Percentiles rank a stretch among this genome's conserved stretches.
Evolutionary conservation across 768 basidiomycete genomes (phyloP).

Genomic region (Phanerochaete sordida): DNA sequence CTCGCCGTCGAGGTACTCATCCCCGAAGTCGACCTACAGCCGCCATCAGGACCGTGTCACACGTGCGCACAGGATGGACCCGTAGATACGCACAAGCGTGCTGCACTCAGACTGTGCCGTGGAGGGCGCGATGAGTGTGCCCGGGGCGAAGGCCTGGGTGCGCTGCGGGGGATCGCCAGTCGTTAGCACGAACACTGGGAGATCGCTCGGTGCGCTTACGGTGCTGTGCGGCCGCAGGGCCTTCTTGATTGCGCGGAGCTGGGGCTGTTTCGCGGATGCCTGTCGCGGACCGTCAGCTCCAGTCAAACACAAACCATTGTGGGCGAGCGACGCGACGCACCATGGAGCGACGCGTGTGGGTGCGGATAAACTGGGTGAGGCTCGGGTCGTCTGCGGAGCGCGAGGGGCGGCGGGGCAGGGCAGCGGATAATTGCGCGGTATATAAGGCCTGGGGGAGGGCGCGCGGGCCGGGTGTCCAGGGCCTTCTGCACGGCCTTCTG

Average conservation of each 20-base stretch:
- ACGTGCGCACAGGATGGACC: background rate
- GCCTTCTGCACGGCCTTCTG: too few relatives aligned
- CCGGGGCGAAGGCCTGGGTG: slow-evolving; percentile 6
- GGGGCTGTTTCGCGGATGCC: slow-evolving; percentile 17
- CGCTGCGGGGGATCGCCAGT: slow-evolving; percentile 9
- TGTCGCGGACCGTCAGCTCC: background rate
- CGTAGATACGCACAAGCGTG: slow-evolving; percentile 26
- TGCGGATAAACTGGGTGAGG: slow-evolving; percentile 23
- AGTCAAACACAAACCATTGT: too few relatives aligned
- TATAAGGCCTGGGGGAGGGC: slow-evolving; percentile 13
- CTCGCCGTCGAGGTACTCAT: slow-evolving; percentile 11
- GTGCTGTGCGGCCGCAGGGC: background rate
- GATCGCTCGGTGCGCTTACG: too few relatives aligned
- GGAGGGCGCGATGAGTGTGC: slow-evolving; percentile 14
- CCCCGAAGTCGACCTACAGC: slow-evolving; percentile 19
- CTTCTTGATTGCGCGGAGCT: slow-evolving; percentile 19
- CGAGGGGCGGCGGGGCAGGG: slow-evolving; percentile 5
- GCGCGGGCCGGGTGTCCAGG: slow-evolving; percentile 14
- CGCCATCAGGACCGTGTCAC: background rate
- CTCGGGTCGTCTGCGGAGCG: slow-evolving; percentile 22
- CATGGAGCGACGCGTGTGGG: slow-evolving; percentile 12
- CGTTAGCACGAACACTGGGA: too few relatives aligned
- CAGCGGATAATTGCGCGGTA: slow-evolving; percentile 12
- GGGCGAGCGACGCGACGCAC: slow-evolving; percentile 1
- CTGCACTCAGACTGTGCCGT: slow-evolving; percentile 25